Base-by-base conservation (phyloP, 257 asterid genomes). In the Verbascum thapsus region DNA sequence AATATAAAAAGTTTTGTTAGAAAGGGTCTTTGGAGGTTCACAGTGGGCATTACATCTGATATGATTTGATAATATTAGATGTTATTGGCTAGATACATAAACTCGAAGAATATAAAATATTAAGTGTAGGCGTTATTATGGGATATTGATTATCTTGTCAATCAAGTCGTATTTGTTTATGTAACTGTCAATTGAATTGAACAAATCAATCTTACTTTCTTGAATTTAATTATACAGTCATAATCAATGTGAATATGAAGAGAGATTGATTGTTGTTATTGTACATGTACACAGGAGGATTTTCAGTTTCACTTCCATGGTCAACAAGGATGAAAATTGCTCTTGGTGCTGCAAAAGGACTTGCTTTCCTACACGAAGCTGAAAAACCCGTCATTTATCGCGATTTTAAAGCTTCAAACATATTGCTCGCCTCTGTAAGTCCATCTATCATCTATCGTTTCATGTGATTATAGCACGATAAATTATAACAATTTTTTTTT, bases 281-380 rank as follows among this genome's bases (percentile, higher is more conserved):
- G n/a, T n/a, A n/a, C 32, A 18, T 4, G 11, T 22, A 13, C n/a
- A 15, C 78, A 91, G 98, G 92, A 91, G 98, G 92, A 74, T 88
- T 70, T 77, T 86, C 98, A 4, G 86, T 73, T 55, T 81, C 96
- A 58, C 91, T 91, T 48, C 90, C 98, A 32, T 91, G 98, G 98
- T 71, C 90, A 45, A 78, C 94, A 19, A 81, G 98, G 61, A 83
- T 91, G 84, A 88, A 88, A 68, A 91, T 91, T 44, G 96, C 96
- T 10, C 51, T 76, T 60, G 98, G 96, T 57, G 96, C 96, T 59
- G 98, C 98, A 9, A 83, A 86, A 56, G 98, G 96, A 6, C 94
- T 91, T 18, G 94, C 84, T 8, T 88, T 88, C 73, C 95, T 91
- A n/a, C 98, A 91, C 30, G 98, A 86, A 72, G 92, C 98, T 40